Conservation (phyloP, 805 yeast genomes). For the Metschnikowia henanensis region DNA sequence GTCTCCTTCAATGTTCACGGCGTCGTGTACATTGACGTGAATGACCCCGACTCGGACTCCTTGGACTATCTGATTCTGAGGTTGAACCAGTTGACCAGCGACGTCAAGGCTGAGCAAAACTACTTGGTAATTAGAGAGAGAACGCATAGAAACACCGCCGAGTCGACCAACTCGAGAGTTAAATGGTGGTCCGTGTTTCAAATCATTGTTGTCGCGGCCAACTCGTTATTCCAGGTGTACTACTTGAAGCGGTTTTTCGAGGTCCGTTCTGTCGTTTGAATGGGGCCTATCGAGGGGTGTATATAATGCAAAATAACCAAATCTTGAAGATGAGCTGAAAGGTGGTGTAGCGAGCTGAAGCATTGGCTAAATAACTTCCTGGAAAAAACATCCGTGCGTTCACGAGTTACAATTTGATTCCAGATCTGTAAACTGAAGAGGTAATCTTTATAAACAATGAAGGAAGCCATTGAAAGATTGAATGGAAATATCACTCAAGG, state of each 20-base stretch:
- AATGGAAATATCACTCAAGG: too few relatives aligned
- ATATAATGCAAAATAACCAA: not conserved
- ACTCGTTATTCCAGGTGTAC: conserved; percentile 90
- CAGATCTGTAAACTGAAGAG: too few relatives aligned
- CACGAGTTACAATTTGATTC: too few relatives aligned
- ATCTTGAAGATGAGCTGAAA: not conserved
- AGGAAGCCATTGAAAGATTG: too few relatives aligned
- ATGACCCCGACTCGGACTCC: conserved; percentile 72
- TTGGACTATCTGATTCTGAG: conserved; percentile 82
- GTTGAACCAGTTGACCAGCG: conserved; percentile 73
- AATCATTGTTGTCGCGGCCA: conserved; percentile 77
- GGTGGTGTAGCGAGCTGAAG: not conserved
- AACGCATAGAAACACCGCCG: conserved; percentile 98
- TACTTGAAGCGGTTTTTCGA: conserved; percentile 94
- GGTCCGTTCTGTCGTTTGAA: conserved; percentile 80
- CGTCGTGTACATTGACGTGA: conserved; percentile 78
- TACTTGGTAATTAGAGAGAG: conserved; percentile 95
- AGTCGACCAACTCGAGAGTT: conserved; percentile 93
- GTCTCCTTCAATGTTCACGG: conserved; percentile 96
- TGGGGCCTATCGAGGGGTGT: not conserved
- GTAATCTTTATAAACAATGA: too few relatives aligned
- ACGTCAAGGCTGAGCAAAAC: conserved; percentile 88
- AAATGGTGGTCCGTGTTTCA: conserved; percentile 98
- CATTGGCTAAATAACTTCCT: not conserved
- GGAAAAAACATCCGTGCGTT: not conserved